Evolutionary conservation across 2,329 filamentous ascomycete species (phyloP).

Genomic region (Arthrobotrys sinensis): DNA sequence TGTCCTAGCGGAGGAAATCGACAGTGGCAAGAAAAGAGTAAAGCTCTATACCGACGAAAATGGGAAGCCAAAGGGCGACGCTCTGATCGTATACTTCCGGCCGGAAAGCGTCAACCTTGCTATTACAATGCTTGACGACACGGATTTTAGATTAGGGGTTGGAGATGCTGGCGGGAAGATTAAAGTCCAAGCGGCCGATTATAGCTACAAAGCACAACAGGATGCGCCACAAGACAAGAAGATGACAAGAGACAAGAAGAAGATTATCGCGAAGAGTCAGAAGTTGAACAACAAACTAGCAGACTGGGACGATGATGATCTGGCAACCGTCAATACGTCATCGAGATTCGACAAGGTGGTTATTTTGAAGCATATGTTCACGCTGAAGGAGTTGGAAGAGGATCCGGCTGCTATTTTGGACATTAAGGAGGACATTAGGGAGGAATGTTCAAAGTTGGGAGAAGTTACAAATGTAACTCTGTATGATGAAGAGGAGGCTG

Average conservation of each 20-base stretch:
- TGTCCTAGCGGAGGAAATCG: constrained; percentile 94
- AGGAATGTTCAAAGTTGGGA: constrained; percentile 89
- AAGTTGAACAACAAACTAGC: constrained; percentile 87
- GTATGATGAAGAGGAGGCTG: constrained; percentile 87
- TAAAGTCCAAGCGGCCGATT: constrained; percentile 86
- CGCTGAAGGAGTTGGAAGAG: constrained; percentile 84
- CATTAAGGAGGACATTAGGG: constrained; percentile 93
- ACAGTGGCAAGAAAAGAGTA: constrained; percentile 87
- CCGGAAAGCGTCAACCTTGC: constrained; percentile 91
- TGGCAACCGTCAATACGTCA: constrained; percentile 73
- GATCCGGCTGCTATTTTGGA: constrained; percentile 87
- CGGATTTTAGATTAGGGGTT: constrained; percentile 80
- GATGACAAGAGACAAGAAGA: constrained; percentile 79
- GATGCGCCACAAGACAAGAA: constrained; percentile 63
- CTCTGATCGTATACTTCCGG: constrained; percentile 93
- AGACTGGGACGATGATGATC: constrained; percentile 94
- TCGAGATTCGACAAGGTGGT: constrained; percentile 82
- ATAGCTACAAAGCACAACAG: constrained; percentile 82
- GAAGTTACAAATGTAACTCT: constrained; percentile 91
- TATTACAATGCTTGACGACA: constrained; percentile 84
- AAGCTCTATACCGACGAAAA: constrained; percentile 89
- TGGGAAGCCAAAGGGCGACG: constrained; percentile 93
- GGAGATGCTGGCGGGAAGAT: constrained; percentile 74
- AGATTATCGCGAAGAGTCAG: constrained; percentile 91
- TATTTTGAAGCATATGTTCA: constrained; percentile 94